phyloP scores from a whole-genome alignment of 1,139 yeast genomes.

The Blastobotrys illinoisensis region DNA sequence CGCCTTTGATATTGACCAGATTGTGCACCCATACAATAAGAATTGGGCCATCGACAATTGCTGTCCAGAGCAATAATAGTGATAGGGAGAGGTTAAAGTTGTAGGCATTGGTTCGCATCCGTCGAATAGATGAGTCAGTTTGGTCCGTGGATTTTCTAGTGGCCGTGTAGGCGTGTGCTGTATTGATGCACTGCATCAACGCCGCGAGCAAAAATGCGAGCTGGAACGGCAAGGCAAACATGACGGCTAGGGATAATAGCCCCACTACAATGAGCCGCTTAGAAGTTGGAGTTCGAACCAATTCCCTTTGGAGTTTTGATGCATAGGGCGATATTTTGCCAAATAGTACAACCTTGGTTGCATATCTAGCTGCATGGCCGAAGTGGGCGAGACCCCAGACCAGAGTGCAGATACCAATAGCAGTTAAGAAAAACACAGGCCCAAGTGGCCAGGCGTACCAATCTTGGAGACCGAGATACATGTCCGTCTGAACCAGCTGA shows the following conservation, averaged over 20 bases:
- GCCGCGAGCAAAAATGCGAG: slow-evolving; percentile 35
- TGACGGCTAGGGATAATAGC: slow-evolving; percentile 10
- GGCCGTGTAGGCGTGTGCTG: slow-evolving; percentile 8
- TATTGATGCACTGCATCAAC: slow-evolving; percentile 29
- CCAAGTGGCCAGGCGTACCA: slow-evolving; percentile 45
- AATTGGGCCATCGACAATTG: slow-evolving; percentile 33
- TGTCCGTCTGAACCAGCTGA: slow-evolving; percentile 32
- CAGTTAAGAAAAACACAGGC: slow-evolving; percentile 46
- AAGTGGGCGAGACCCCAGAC: slow-evolving; percentile 24
- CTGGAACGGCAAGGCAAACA: slow-evolving; percentile 30
- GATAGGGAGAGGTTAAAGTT: slow-evolving; percentile 20
- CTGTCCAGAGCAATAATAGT: slow-evolving; percentile 30
- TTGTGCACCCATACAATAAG: slow-evolving; percentile 35
- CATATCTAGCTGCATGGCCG: neutral
- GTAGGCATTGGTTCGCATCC: slow-evolving; percentile 7
- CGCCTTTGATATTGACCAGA: slow-evolving; percentile 19
- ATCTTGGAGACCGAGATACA: slow-evolving; percentile 60
- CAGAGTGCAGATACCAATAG: slow-evolving; percentile 41
- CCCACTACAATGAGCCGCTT: slow-evolving; percentile 11
- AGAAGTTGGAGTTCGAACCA: slow-evolving; percentile 1
- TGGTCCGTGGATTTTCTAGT: neutral
- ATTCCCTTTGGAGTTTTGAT: neutral
- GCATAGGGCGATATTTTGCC: neutral
- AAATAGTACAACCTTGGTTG: neutral
- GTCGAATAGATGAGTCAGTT: neutral